Evolutionary conservation across 805 yeast species (phyloP), one percentile per base, ranked within the genome.

Genomic region (Ogataea pilisensis): DNA sequence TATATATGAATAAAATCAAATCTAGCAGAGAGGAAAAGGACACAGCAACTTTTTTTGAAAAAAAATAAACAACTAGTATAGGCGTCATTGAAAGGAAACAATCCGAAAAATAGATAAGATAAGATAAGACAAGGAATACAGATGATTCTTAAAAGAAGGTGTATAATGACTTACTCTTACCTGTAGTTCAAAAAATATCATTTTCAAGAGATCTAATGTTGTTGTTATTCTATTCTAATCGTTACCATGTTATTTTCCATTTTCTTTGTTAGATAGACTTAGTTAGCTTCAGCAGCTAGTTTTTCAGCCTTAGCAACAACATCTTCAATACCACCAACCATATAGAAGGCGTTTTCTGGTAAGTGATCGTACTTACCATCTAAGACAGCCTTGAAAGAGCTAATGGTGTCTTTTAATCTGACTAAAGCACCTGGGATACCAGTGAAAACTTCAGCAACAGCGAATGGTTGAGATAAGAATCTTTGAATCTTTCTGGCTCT

Each of bases 251-350:
- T 22, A 8, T 11, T 8, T 8, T 22, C 26, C 26, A 22, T 22
- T 22, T 8, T 22, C n/a, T 22, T 22, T 11, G 29, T 27, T 29
- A 29, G 14, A 14, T 16, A n/a, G 19, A 29, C 19, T 64, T 80
- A 81, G 65, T 80, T 80, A 62, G 88, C 76, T 71, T 88, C 96
- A 70, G 95, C 80, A 73, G 98, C 98, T 70, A 93, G 74, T 80
- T 91, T 90, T 77, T 93, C 98, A 68, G 97, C 98, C 83, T 93
- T 93, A 68, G 97, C 95, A 70, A 89, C 73, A 62, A 82, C 99
- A 74, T 93, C 99, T 71, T 90, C 97, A 65, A 93, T 90, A 78
- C 96, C 96, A 78, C 99, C 99, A 74, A 93, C 99, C 99, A 93
- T 93, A 76, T 93, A 93, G 95, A 93, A 93, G 64, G 99, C 99